Evolutionary conservation across 1,284 basidiomycete species (phyloP).

Genomic region (Coniferiporia weirii): DNA sequence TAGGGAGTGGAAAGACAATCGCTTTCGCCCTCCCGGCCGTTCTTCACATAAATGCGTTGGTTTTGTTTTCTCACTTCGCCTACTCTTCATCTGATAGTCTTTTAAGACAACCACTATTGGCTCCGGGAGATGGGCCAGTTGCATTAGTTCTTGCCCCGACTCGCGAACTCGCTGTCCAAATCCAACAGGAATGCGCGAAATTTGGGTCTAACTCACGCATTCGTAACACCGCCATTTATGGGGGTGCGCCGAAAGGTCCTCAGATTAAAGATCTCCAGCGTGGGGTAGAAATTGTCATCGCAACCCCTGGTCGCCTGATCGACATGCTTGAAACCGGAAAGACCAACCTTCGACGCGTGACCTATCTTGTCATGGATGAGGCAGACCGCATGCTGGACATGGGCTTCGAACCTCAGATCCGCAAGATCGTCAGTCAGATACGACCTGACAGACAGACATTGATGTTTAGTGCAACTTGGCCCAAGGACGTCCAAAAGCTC

Average conservation of each 20-base stretch:
- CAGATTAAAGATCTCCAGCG: slow-evolving; percentile 97
- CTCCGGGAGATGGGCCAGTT: slow-evolving; percentile 95
- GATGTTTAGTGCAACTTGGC: slow-evolving; percentile 99
- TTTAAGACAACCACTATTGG: slow-evolving; percentile 81
- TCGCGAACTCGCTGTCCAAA: slow-evolving; percentile 97
- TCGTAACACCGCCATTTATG: slow-evolving; percentile 97
- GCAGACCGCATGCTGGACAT: slow-evolving; percentile 98
- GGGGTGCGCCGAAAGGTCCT: slow-evolving; percentile 96
- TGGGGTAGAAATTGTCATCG: slow-evolving; percentile 94
- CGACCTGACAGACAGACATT: slow-evolving; percentile 93
- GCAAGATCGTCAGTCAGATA: slow-evolving; percentile 96
- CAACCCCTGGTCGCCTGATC: slow-evolving; percentile 86
- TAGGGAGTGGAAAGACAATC: slow-evolving; percentile 87
- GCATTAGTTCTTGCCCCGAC: slow-evolving; percentile 96
- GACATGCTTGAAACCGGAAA: slow-evolving; percentile 96
- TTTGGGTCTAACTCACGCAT: slow-evolving; percentile 86
- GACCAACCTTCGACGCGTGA: slow-evolving; percentile 93
- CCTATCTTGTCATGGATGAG: slow-evolving; percentile 99
- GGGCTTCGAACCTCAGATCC: slow-evolving; percentile 99
- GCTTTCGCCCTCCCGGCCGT: slow-evolving; percentile 97
- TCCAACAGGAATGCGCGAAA: slow-evolving; percentile 97
- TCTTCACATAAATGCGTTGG: slow-evolving; percentile 98
- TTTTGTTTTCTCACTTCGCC: slow-evolving; percentile 17
- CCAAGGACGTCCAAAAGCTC: slow-evolving; percentile 97
- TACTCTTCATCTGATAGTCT: slow-evolving; percentile 15